Evolutionary conservation across 1,284 basidiomycete species (phyloP).

Genomic region (Tremellales sp.): DNA sequence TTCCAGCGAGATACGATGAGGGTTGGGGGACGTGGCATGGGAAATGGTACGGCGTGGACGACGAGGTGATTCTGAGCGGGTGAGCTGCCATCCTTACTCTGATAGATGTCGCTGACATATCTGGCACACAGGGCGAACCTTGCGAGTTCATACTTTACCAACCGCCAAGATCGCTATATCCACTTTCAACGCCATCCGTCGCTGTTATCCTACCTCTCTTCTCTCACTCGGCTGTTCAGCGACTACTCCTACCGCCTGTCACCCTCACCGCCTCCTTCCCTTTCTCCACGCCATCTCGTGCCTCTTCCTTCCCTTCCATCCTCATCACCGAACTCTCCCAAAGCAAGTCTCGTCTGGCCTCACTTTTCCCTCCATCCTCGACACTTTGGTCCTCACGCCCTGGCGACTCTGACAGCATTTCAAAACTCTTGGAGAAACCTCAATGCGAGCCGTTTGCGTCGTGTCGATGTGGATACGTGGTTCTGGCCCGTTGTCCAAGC

Average conservation of each 20-base stretch:
- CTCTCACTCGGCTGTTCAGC: constrained; percentile 67
- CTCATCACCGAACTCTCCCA: background rate
- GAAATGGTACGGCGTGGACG: constrained; percentile 91
- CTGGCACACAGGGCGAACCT: constrained; percentile 74
- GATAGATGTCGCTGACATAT: background rate
- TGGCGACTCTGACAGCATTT: constrained; percentile 45
- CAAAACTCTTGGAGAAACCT: constrained; percentile 44
- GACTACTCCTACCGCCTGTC: constrained; percentile 70
- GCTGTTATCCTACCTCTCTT: constrained; percentile 76
- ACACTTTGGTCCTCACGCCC: constrained; percentile 36
- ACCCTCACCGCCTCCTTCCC: constrained; percentile 41
- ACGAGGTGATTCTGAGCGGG: constrained; percentile 90
- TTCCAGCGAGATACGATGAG: constrained; percentile 93
- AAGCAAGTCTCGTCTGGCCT: constrained; percentile 29
- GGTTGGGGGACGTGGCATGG: constrained; percentile 99
- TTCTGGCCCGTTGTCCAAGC: constrained; percentile 80
- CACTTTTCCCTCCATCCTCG: constrained; percentile 41
- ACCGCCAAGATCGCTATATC: constrained; percentile 92
- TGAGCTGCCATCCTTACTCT: constrained; percentile 50
- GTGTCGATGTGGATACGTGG: constrained; percentile 54
- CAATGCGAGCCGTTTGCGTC: constrained; percentile 34
- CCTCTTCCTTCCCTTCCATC: constrained; percentile 15
- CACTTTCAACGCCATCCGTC: constrained; percentile 61
- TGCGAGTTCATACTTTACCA: constrained; percentile 87
- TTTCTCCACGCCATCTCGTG: constrained; percentile 31